Conservation (phyloP, 306 rosid genomes). For the Malus fusca region DNA sequence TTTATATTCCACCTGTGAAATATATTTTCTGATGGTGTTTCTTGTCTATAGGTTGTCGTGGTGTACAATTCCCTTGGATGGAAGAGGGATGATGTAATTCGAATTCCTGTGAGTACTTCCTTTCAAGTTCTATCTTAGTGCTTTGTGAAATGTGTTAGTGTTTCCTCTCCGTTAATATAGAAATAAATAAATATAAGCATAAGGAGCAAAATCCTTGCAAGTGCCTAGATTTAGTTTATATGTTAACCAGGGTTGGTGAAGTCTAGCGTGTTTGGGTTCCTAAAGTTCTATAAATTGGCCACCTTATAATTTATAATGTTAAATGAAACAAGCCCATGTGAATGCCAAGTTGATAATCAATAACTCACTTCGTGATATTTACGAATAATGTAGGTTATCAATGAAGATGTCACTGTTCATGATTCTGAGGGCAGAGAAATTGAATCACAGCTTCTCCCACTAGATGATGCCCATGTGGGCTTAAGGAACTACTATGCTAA, state of each 20-base stretch:
- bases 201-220: background rate
- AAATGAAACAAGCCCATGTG: background rate
- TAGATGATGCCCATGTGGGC: conserved; percentile 16
- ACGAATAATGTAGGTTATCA: conserved; percentile 24
- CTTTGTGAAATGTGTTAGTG: background rate
- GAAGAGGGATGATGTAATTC: conserved; percentile 38
- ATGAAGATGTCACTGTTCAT: conserved; percentile 34
- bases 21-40: conserved; percentile 8
- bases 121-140: background rate
- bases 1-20: conserved; percentile 7
- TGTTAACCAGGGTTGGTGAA: background rate
- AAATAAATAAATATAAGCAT: background rate
- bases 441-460: conserved; percentile 46
- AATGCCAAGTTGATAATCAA: background rate
- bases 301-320: background rate
- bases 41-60: conserved; percentile 30
- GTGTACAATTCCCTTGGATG: conserved; percentile 55
- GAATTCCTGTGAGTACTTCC: conserved; percentile 40
- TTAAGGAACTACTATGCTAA: conserved; percentile 38
- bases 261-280: background rate
- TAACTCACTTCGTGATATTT: background rate
- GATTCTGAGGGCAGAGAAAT: conserved; percentile 44
- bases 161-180: background rate
- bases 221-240: background rate
- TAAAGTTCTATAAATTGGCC: background rate